Base-by-base conservation (phyloP, 2,329 filamentous ascomycete species). In the Cercospora beticola region DNA sequence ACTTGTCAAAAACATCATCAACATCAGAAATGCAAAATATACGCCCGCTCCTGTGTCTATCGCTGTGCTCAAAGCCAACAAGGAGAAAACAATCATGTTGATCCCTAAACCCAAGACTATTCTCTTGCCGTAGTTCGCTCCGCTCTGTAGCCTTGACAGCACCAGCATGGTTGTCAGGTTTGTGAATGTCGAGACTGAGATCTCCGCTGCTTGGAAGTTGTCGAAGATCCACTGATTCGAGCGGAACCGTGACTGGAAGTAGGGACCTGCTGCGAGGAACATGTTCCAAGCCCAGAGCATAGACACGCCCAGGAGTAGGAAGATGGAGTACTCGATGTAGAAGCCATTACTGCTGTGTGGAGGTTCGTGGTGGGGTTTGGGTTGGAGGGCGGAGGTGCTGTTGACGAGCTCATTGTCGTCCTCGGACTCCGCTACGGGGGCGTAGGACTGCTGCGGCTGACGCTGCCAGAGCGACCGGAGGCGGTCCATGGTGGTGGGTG, bases 231-330 rank as follows among this genome's bases (percentile, higher is more conserved):
- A 91, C 64, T 87, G 82, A 77, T 90, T 88, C 69, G 86, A 84
- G 57, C 86, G 82, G 80, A 98, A 97, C 74, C 94, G 92, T 61
- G 84, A 85, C 76, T 94, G 89, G 82, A 98, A 97, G 83, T 98
- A 98, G 4, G 94, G 93, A 1, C 93, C 92, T 8, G 94, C 93
- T 57, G 95, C 94, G 74, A 98, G 88, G 80, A 98, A 97, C 94
- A 97, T 97, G 83, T 98, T 98, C 94, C 94, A 98, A 65, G 94
- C 93, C 94, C 94, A 98, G 56, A 98, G 86, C 95, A 98, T 98
- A 63, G 94, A 92, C 66, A 97, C 86, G 62, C 95, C 95, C 28
- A 98, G 84, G 62, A 97, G 82, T 66, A 91, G 84, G 80, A 98
- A 98, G 77, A 97, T 90, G 74, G 82, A 83, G 81, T 98, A 99